Conservation (phyloP, 306 rosid genomes). For the Coriaria nepalensis region DNA sequence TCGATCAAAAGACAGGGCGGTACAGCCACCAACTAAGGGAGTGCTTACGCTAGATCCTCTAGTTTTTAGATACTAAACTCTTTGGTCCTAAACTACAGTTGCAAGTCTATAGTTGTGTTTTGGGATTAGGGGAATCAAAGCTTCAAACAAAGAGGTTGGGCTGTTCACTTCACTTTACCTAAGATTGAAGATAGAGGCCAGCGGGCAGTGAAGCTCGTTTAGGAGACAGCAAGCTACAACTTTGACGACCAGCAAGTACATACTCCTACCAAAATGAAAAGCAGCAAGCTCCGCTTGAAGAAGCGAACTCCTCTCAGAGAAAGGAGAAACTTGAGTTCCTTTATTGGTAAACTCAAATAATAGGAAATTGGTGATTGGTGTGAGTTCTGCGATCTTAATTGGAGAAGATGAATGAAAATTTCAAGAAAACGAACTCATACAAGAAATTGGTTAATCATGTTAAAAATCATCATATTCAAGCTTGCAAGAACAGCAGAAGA, state of each 20-base stretch:
- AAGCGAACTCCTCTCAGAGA: not conserved
- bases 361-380: no score
- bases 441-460: no score
- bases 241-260: not conserved
- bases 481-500: no score
- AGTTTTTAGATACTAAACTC: no score
- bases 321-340: not conserved
- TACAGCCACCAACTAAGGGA: not conserved
- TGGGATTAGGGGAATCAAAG: slow-evolving; percentile 1
- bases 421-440: no score
- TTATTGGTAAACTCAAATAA: no score
- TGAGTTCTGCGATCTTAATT: no score
- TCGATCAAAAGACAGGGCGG: slow-evolving; percentile 2
- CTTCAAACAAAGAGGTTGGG: slow-evolving; percentile 1
- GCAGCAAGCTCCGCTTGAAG: not conserved
- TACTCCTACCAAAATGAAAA: not conserved
- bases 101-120: not conserved
- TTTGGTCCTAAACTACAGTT: not conserved
- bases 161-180: slow-evolving; percentile 1
- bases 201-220: not conserved
- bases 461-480: no score
- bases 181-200: not conserved
- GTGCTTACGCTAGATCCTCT: no score
- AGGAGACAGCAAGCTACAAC: slow-evolving; percentile 17
- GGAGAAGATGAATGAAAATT: no score